These are phyloP conservation scores for Rosa rugosa DNA, from an alignment of 306 rosid genomes.

Conservation along the genomic window DNA sequence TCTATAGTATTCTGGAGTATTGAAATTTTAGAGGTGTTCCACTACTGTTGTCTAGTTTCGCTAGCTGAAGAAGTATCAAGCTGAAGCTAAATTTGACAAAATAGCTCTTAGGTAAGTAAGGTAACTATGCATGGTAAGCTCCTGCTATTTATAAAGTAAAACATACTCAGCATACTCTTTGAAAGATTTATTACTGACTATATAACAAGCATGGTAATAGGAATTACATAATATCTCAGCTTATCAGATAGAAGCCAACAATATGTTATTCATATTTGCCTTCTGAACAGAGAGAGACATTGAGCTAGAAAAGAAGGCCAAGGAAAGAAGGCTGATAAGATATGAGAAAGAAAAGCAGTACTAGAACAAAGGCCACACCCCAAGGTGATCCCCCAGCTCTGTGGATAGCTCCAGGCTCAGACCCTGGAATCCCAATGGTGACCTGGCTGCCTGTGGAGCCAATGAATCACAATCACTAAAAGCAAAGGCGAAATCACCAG, in stretches of 20 bases:
- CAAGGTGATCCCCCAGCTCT: slow-evolving; percentile 76
- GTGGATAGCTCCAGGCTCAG: slow-evolving; percentile 67
- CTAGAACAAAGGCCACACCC: slow-evolving; percentile 66
- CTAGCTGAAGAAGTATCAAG: neutral
- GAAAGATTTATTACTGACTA: neutral
- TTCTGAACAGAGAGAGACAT: neutral
- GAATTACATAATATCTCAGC: slow-evolving; percentile 4
- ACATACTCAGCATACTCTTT: neutral
- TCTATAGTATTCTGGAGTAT: neutral
- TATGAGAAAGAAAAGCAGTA: slow-evolving; percentile 56
- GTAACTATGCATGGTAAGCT: neutral
- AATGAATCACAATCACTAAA: slow-evolving; percentile 59
- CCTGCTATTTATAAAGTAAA: neutral
- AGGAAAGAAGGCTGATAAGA: slow-evolving; percentile 65
- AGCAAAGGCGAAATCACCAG: slow-evolving; percentile 69
- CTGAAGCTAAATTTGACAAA: neutral
- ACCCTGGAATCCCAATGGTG: slow-evolving; percentile 67
- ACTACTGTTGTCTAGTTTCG: neutral
- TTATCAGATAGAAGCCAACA: neutral
- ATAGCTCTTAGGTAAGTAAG: neutral
- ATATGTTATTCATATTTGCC: neutral
- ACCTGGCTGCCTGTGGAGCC: slow-evolving; percentile 63
- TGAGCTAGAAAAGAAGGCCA: slow-evolving; percentile 35
- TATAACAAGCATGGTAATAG: neutral
- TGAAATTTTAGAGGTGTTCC: neutral